Evolutionary conservation across 2,329 filamentous ascomycete species (phyloP).

Genomic region (Penicillium nordicum): DNA sequence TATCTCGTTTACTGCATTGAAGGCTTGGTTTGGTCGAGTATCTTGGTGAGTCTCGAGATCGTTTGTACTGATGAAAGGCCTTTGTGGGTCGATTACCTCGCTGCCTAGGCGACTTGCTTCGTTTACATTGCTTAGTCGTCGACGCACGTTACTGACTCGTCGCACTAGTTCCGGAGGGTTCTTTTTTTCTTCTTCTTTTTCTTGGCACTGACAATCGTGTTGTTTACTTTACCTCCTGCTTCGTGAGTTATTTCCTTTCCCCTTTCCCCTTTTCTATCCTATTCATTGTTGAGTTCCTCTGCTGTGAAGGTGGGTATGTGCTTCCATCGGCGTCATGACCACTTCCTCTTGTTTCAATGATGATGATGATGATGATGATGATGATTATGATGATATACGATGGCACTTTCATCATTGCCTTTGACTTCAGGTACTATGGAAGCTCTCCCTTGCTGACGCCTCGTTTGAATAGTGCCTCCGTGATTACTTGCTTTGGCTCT

Average conservation of each 20-base stretch:
- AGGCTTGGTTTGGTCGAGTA: neutral
- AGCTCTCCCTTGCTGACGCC: neutral
- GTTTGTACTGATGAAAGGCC: neutral
- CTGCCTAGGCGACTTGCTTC: neutral
- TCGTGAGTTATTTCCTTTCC: neutral
- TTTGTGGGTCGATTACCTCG: neutral
- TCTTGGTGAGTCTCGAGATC: neutral
- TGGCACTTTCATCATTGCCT: neutral
- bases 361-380: neutral
- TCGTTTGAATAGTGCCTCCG: neutral
- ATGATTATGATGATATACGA: neutral
- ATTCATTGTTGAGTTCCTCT: no score
- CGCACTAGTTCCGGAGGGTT: no score
- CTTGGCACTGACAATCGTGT: neutral
- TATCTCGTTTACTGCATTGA: neutral
- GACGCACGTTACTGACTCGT: neutral
- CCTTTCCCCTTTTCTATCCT: no score
- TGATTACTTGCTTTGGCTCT: neutral
- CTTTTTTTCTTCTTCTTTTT: no score
- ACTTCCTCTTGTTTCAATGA: neutral
- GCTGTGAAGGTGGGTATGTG: neutral
- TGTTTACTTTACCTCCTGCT: no score
- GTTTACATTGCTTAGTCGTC: neutral
- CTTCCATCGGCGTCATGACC: neutral
- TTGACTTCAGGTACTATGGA: neutral